Evolutionary conservation across 1,284 basidiomycete genomes (phyloP).

Genomic region (Rhodotorula sp.): DNA sequence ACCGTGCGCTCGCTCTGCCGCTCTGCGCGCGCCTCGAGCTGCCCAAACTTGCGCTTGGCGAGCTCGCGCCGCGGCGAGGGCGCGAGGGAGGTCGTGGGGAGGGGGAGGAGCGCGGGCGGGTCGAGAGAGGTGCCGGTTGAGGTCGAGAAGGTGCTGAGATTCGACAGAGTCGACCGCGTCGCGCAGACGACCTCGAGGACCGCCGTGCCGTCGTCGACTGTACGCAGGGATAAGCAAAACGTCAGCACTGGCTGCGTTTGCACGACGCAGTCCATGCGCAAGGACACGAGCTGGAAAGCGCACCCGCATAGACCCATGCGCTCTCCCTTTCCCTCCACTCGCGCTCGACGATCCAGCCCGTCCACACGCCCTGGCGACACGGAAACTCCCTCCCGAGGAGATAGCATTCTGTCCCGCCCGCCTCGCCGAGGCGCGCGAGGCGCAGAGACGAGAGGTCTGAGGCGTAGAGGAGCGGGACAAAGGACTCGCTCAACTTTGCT

Average conservation of each 20-base stretch:
- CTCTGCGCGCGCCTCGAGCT: slow-evolving; percentile 3
- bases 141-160: not conserved
- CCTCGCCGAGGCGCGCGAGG: not conserved
- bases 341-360: slow-evolving; percentile 17
- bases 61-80: not conserved
- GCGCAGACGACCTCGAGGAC: slow-evolving; percentile 16
- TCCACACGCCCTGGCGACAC: slow-evolving; percentile 11
- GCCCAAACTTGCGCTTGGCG: not conserved
- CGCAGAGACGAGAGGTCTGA: slow-evolving; percentile 10
- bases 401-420: slow-evolving; percentile 13
- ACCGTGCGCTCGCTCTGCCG: not conserved
- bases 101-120: not conserved
- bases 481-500: not conserved
- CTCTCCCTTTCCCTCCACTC: slow-evolving; percentile 15
- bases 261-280: not conserved
- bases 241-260: not conserved
- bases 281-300: no score
- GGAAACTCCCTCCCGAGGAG: slow-evolving; percentile 29
- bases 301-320: slow-evolving; percentile 13
- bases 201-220: slow-evolving; percentile 39
- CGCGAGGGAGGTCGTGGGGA: not conserved
- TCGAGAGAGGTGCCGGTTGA: not conserved
- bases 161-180: not conserved
- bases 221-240: not conserved
- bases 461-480: slow-evolving; percentile 20